Base-by-base conservation (phyloP, 768 basidiomycete genomes). In the Cyclocybe aegerita region DNA sequence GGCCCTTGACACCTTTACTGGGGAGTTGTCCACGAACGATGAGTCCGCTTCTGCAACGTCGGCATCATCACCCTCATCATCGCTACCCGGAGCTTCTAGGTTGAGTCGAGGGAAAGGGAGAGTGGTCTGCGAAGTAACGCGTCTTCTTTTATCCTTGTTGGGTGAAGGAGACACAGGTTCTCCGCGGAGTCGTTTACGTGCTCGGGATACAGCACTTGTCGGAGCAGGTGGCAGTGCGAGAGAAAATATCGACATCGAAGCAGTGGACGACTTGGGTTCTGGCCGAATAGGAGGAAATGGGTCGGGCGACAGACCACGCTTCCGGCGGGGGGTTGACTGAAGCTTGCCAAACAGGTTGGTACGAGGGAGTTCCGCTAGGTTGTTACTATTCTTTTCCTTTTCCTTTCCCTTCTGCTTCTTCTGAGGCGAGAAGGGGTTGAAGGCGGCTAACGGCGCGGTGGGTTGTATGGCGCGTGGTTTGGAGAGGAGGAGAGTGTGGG, bases 151-250 rank as follows among this genome's bases (percentile, higher is more conserved):
- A 61, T 81, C 81, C 64, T 90, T 90, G 61, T 77, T 81, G 3
- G 90, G 90, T 12, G 90, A 89, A 3, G 90, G 90, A 0, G 90
- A 91, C 2, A 92, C 88, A 0, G 84, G 84, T 60, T 92, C 90
- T 23, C 90, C 90, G 31, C 90, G 81, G 12, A 92, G 75, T 48
- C 90, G 84, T 64, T 92, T 92, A 34, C 89, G 81, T 15, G 90
- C 90, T 32, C 87, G 79, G 17, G 77, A 78, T 30, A 90, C 66
- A 9, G 86, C 80, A 43, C 63, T 70, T 35, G 67, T 60, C 8
- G 70, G 69, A 3, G 62, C 61, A 3, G 63, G 59, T 32, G 42
- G 38, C 8, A 41, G 14, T 7, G 53, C 47, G n/a, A 49, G 42
- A 8, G 57, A 40, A 33, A 49, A 41, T 23, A 15, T 39, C 6